These are phyloP conservation scores for Globisporangium irregulare DNA, from an alignment of 352 stramenopile species.

Conservation along the genomic window DNA sequence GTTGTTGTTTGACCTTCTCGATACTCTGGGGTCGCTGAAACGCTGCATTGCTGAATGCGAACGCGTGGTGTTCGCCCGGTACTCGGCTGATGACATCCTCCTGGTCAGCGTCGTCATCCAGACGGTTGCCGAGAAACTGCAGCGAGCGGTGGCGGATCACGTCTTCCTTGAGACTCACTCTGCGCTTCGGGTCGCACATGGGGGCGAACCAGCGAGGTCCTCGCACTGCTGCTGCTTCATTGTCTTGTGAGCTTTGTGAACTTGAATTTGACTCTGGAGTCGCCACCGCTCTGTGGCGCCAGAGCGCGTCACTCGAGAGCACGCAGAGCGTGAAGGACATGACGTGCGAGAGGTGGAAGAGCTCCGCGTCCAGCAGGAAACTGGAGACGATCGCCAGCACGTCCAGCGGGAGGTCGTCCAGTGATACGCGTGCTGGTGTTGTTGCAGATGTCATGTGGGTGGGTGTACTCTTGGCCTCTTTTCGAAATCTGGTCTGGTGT, in stretches of 20 bases:
- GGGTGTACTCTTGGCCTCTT: not conserved
- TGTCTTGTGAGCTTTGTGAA: not conserved
- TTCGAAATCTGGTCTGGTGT: too few relatives aligned
- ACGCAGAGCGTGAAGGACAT: not conserved
- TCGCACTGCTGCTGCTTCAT: not conserved
- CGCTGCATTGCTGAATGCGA: not conserved
- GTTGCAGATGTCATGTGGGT: not conserved
- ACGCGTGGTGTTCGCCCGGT: not conserved
- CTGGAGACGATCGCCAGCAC: not conserved
- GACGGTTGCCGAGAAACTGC: not conserved
- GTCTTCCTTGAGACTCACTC: conserved; percentile 3
- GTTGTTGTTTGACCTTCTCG: not conserved
- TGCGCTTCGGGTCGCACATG: not conserved
- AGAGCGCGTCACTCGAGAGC: conserved; percentile 22
- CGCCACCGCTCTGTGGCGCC: conserved; percentile 22
- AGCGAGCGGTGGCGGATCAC: conserved; percentile 1
- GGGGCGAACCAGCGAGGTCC: not conserved
- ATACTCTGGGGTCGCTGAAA: conserved; percentile 1
- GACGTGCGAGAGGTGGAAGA: conserved; percentile 1
- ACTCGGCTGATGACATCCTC: not conserved
- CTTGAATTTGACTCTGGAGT: not conserved
- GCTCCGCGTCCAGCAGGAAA: not conserved
- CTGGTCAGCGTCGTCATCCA: not conserved
- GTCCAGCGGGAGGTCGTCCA: not conserved
- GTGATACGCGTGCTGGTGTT: not conserved